Evolutionary conservation across 2,329 filamentous ascomycete genomes (phyloP).

Genomic region (Fusarium sororula): DNA sequence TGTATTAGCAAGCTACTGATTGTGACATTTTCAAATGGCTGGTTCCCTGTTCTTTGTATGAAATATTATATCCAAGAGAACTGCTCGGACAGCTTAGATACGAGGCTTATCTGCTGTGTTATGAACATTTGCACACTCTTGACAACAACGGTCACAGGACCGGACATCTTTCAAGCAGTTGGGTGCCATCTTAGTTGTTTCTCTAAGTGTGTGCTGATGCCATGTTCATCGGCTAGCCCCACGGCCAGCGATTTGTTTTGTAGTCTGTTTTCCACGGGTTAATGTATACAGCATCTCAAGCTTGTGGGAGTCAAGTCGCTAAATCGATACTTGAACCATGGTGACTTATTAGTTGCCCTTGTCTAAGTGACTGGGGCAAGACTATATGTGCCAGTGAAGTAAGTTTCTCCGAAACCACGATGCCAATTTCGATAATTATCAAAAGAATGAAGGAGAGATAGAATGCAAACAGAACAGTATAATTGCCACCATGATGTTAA

Average conservation of each 20-base stretch:
- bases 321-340: background rate
- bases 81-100: too few species aligned
- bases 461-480: background rate
- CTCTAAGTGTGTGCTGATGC: background rate
- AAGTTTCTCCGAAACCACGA: background rate
- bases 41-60: background rate
- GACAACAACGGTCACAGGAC: background rate
- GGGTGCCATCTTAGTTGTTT: too few species aligned
- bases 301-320: accelerated
- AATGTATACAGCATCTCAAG: background rate
- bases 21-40: accelerated
- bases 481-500: background rate
- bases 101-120: background rate
- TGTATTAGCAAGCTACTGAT: background rate
- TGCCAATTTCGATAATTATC: background rate
- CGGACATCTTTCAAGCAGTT: background rate
- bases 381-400: background rate
- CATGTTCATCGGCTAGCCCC: background rate
- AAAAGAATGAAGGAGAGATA: background rate
- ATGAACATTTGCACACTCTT: background rate
- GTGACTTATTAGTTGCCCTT: background rate
- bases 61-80: background rate
- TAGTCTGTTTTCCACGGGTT: too few species aligned
- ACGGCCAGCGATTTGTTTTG: accelerated
- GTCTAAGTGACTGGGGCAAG: background rate